phyloP scores from a whole-genome alignment of 768 basidiomycete genomes.

The Auriscalpium microsporum region DNA sequence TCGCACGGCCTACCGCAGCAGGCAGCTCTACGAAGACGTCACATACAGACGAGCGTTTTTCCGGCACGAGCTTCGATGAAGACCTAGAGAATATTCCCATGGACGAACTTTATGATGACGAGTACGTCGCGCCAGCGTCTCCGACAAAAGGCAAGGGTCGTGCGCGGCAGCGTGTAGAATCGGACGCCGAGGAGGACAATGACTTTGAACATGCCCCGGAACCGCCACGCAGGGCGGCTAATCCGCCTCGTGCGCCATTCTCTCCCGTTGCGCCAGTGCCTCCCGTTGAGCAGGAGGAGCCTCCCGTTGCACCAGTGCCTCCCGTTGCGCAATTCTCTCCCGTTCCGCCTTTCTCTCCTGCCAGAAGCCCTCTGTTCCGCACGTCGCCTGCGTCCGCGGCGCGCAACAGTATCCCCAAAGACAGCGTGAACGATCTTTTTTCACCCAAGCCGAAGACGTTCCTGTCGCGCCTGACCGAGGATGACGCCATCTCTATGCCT shows the following conservation, averaged over 20 bases:
- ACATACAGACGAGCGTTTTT: background rate
- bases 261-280: background rate
- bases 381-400: background rate
- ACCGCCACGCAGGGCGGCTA: background rate
- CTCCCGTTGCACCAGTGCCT: background rate
- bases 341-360: background rate
- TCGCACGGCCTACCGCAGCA: background rate
- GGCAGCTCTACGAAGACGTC: background rate
- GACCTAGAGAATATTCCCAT: background rate
- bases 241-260: background rate
- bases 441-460: background rate
- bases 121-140: background rate
- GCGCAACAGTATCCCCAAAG: background rate
- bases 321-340: background rate
- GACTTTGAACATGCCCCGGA: background rate
- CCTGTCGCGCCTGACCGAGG: background rate
- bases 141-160: conserved; percentile 2
- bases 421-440: background rate
- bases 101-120: background rate
- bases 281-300: background rate
- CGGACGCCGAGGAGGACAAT: background rate
- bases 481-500: too few species aligned
- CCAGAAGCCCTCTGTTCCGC: background rate
- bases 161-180: background rate
- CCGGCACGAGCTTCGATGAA: background rate